phyloP scores from a whole-genome alignment of 139 green algal genomes.

The Auxenochlorella pyrenoidosa region DNA sequence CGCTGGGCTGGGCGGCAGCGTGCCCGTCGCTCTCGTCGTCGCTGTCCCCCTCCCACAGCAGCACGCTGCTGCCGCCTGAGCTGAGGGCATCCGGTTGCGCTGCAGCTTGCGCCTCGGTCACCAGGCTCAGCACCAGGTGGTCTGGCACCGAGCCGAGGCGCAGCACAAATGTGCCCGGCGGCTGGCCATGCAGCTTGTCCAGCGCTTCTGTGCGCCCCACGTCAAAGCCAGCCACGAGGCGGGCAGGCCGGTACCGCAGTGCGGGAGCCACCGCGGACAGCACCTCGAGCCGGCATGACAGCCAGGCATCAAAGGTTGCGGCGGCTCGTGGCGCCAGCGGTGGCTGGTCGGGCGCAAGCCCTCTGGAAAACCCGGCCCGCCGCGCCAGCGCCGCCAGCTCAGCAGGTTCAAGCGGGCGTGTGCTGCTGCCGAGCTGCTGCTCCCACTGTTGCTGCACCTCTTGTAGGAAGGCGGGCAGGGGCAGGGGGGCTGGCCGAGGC shows the following conservation, averaged over 20 bases:
- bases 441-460: not conserved
- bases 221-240: slow-evolving; percentile 4
- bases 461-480: not conserved
- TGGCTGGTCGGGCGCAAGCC: not conserved
- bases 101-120: not conserved
- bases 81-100: not conserved
- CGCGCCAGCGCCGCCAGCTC: slow-evolving; percentile 5
- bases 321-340: not conserved
- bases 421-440: not conserved
- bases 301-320: not conserved
- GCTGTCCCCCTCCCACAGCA: not conserved
- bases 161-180: not conserved
- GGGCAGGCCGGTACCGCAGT: not conserved
- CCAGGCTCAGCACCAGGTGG: slow-evolving; percentile 18
- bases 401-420: not conserved
- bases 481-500: not conserved
- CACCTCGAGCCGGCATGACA: not conserved
- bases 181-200: not conserved
- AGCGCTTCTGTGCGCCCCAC: slow-evolving; percentile 4
- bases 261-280: not conserved
- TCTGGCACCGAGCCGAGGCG: not conserved
- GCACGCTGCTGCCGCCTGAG: not conserved
- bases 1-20: not conserved
- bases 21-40: not conserved
- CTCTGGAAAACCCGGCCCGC: not conserved